These are phyloP conservation scores for Leishmania martiniquensis DNA, from an alignment of 208 protist species.

Conservation along the genomic window DNA sequence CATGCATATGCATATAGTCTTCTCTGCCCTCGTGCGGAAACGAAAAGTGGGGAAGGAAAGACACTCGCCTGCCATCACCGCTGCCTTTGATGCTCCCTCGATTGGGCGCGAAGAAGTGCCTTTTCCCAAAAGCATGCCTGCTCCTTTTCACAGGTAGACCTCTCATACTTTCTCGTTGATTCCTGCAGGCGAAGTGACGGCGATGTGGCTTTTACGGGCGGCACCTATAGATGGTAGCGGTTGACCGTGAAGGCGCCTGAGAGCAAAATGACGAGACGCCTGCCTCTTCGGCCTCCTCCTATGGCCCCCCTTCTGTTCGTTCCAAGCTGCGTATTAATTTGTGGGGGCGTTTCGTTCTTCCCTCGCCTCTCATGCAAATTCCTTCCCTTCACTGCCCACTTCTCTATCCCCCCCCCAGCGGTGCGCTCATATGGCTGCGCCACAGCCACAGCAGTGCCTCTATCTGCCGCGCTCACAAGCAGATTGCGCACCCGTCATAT, in stretches of 20 bases:
- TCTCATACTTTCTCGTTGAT: neutral
- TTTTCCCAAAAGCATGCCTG: neutral
- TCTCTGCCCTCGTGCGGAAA: neutral
- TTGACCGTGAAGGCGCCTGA: neutral
- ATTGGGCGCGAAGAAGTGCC: neutral
- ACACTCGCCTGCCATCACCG: neutral
- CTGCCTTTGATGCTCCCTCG: neutral
- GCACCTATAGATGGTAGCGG: neutral
- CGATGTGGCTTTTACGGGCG: neutral
- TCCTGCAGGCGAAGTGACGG: neutral
- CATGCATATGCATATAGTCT: no score
- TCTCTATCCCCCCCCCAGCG: neutral
- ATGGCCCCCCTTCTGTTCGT: neutral
- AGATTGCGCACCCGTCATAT: no score
- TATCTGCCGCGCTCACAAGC: no score
- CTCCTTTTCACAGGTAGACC: neutral
- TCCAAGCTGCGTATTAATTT: neutral
- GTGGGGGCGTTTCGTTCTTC: neutral
- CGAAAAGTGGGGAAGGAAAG: neutral
- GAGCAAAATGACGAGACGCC: neutral
- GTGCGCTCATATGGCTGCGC: neutral
- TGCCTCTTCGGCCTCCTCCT: neutral
- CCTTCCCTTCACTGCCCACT: neutral
- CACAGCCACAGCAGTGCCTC: no score
- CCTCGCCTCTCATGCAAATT: neutral